Base-by-base conservation (phyloP, 1,284 basidiomycete genomes). In the Irpex sp. region DNA sequence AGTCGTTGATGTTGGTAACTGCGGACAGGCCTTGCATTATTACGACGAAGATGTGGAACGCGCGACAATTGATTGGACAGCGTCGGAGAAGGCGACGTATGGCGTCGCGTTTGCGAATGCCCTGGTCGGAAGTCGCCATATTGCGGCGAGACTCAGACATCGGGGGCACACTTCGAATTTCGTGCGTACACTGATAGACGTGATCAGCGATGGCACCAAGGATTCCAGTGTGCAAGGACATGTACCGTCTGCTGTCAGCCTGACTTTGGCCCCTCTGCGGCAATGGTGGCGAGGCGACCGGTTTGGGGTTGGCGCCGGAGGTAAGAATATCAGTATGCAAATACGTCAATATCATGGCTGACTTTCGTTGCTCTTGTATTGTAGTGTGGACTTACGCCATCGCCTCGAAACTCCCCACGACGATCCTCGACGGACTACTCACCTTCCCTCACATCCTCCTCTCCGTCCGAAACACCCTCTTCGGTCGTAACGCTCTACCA, bases 231-330 rank as follows among this genome's bases (percentile, higher is more conserved):
- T 35, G 2, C 9, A 17, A 8, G 53, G 53, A 1, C 74, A 36
- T 70, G 78, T 62, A 70, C 70, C n/a, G 13, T 83, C 21, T 78
- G 81, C 59, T 81, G 80, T 8, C 73, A 78, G 9, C 68, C 85
- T 31, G 78, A 77, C 9, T 64, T 85, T 1, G 81, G 81, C 2
- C 78, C 74, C 60, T 31, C 64, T 83, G 17, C 72, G 74, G 67
- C 82, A 79, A 65, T 85, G 83, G 79, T 67, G 88, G 35, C 79
- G 81, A 36, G 88, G 90, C 1, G 82, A 89, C 58, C 75, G 88
- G 50, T 82, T 90, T 68, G 81, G 84, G 15, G 76, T 92, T 59
- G 91, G 90, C 64, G 87, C 90, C 60, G 90, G 90, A 73, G 89
- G 89, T 92, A 68, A 69, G 82, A 74, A 36, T n/a, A n/a, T 5